Evolutionary conservation across 306 rosid genomes (phyloP), one percentile per base, ranked within the genome.

Genomic region (Casuarina cunninghamiana): DNA sequence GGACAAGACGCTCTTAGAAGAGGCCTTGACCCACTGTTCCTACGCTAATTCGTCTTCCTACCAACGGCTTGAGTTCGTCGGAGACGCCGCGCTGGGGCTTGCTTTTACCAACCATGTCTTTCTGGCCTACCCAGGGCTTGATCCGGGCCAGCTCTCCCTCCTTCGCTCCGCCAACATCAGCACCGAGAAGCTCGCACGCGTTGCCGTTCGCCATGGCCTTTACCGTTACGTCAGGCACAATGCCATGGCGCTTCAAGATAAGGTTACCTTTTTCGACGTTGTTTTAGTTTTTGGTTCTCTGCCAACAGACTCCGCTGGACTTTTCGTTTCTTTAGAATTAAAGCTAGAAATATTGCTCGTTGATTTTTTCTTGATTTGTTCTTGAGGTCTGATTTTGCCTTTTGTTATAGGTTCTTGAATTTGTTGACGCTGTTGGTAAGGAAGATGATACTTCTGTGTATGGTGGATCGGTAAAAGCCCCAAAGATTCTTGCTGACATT

Each of bases 161-260:
- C 85, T 94, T 3, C 93, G 94, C 39, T 82, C 98, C 5, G 93
- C 93, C 46, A 94, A 89, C 4, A 46, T 91, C 54, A 89, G 91
- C 84, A 94, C 96, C 19, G 97, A 91, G 88, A 90, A 90, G 74
- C 93, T 94, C 39, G 98, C 98, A 0, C 96, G 97, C 16, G 90
- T 84, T 41, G 91, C 96, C 38, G 55, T 94, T 16, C 87, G 91
- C 51, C 80, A 49, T 5, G 75, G 89, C 21, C 75, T 94, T 42
- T 78, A 89, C 32, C 71, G 67, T 15, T 83, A 19, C 35, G 41
- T 94, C 41, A 88, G 90, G 61, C 91, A 84, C 76, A 81, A 49
- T 3, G 71, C 89, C 2, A 37, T 83, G 7, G 41, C 85, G 7
- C 87, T 90, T 13, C 38, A 19, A 5, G 75, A 67, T 0, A 83